Conservation (phyloP, 352 stramenopile genomes). For the Thalassiosira hispida region DNA sequence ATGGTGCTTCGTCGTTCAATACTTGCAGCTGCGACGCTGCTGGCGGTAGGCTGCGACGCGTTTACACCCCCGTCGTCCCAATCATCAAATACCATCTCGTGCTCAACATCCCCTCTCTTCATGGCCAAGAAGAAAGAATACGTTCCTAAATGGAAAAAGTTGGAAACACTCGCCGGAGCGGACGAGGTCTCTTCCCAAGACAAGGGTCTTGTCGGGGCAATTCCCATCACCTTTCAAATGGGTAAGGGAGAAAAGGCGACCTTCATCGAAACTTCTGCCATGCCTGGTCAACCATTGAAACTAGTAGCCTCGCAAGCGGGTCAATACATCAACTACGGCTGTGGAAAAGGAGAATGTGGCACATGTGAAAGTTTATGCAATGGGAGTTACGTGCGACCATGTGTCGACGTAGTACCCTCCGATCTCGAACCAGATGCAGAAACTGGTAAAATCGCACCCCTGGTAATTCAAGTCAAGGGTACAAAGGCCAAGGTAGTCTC, state of each 20-base stretch:
- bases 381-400: constrained; percentile 82
- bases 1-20: constrained; percentile 34
- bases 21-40: constrained; percentile 18
- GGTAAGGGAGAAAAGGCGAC: constrained; percentile 68
- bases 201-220: constrained; percentile 72
- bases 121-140: constrained; percentile 66
- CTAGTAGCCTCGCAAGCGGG: constrained; percentile 83
- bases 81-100: constrained; percentile 10
- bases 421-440: constrained; percentile 36
- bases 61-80: constrained; percentile 26
- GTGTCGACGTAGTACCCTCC: constrained; percentile 68
- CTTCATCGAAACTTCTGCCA: constrained; percentile 62
- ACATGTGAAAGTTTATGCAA: constrained; percentile 81
- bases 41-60: constrained; percentile 27
- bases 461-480: constrained; percentile 73
- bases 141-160: constrained; percentile 84
- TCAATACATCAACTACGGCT: constrained; percentile 86
- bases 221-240: constrained; percentile 81
- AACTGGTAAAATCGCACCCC: constrained; percentile 49
- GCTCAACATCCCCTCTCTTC: constrained; percentile 22
- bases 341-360: constrained; percentile 85
- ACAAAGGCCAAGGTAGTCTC: constrained; percentile 69
- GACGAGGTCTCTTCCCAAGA: constrained; percentile 56
- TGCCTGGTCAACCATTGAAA: constrained; percentile 73
- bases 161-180: constrained; percentile 73